A percentile compares a stretch with the other conserved stretches of the same genome.
phyloP scores from a whole-genome alignment of 2,329 filamentous ascomycete species.

The Chaetomiaceae sp. region DNA sequence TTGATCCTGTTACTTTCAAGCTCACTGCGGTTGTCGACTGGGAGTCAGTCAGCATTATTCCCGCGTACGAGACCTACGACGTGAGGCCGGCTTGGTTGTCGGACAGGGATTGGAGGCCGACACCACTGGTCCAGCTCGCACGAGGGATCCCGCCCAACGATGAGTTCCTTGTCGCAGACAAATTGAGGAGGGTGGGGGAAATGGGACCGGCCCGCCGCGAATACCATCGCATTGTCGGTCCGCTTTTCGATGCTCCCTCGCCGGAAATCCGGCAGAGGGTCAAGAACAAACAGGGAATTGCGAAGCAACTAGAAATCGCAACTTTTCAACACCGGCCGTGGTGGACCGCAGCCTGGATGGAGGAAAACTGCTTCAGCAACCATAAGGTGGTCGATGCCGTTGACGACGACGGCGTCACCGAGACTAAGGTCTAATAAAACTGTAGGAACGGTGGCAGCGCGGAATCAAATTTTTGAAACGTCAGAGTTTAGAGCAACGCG shows the following conservation, averaged over 20 bases:
- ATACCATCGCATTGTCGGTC: slow-evolving; percentile 6
- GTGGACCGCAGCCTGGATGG: slow-evolving; percentile 13
- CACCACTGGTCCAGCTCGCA: slow-evolving; percentile 7
- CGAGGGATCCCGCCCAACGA: slow-evolving; percentile 13
- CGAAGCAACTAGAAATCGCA: slow-evolving; percentile 14
- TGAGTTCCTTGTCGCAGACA: slow-evolving; percentile 2
- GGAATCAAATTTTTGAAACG: not conserved
- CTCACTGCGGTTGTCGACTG: slow-evolving; percentile 15
- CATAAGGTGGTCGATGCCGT: not conserved
- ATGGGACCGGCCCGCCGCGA: not conserved
- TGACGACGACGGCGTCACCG: not conserved
- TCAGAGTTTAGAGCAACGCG: not conserved
- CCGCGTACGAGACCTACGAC: slow-evolving; percentile 14
- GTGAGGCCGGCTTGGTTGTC: slow-evolving; percentile 11
- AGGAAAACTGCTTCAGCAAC: slow-evolving; percentile 2
- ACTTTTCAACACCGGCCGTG: slow-evolving; percentile 15
- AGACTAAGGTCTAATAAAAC: not conserved
- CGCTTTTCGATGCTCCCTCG: slow-evolving; percentile 2
- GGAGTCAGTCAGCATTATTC: slow-evolving; percentile 15
- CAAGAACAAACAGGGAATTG: slow-evolving; percentile 6
- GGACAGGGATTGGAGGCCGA: slow-evolving; percentile 14
- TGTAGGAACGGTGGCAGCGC: not conserved
- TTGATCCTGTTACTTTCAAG: slow-evolving; percentile 15
- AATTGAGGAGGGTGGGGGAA: slow-evolving; percentile 3
- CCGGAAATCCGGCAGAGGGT: not conserved